Percentiles rank a stretch among this genome's conserved stretches.
phyloP scores from a whole-genome alignment of 2,329 filamentous ascomycete species.

The Verticillium isaacii region DNA sequence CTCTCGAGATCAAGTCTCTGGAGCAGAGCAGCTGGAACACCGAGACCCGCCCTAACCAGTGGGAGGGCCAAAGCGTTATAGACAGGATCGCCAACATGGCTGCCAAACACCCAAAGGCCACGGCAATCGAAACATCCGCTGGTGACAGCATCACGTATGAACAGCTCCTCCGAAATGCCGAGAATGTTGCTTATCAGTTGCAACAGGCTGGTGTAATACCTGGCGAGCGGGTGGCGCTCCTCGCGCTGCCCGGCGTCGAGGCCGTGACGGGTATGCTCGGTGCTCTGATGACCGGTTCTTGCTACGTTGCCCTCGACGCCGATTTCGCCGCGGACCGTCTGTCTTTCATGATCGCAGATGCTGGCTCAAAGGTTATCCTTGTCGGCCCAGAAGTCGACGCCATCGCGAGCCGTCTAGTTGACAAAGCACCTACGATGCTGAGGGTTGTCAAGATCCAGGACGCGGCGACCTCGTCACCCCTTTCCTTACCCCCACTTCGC shows the following conservation, averaged over 20 bases:
- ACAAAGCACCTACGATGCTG: constrained; percentile 9
- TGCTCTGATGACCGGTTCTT: constrained; percentile 15
- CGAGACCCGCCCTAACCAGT: constrained; percentile 13
- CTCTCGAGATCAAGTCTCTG: constrained; percentile 14
- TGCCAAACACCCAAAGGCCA: constrained; percentile 15
- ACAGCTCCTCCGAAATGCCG: constrained; percentile 15
- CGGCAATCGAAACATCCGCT: constrained; percentile 19
- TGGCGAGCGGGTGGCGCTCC: constrained; percentile 14
- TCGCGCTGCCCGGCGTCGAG: constrained; percentile 16
- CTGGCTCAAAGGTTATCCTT: constrained; percentile 12
- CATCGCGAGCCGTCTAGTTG: constrained; percentile 11
- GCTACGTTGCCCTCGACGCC: constrained; percentile 19
- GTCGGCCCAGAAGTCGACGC: constrained; percentile 14
- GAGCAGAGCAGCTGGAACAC: constrained; percentile 16
- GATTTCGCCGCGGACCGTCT: constrained; percentile 19
- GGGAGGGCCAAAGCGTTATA: constrained; percentile 15
- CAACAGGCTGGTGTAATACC: constrained; percentile 11
- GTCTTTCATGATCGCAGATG: constrained; percentile 18
- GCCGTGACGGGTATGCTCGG: constrained; percentile 17
- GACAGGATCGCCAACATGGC: constrained; percentile 16
- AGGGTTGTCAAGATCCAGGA: constrained; percentile 14
- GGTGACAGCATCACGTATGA: constrained; percentile 16
- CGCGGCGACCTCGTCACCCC: constrained; percentile 9
- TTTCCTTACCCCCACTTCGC: constrained; percentile 2
- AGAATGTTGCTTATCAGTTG: constrained; percentile 17